Percentiles rank a stretch among this genome's conserved stretches.
Conservation (phyloP, 257 asterid genomes). For the Nicotiana tabacum region DNA sequence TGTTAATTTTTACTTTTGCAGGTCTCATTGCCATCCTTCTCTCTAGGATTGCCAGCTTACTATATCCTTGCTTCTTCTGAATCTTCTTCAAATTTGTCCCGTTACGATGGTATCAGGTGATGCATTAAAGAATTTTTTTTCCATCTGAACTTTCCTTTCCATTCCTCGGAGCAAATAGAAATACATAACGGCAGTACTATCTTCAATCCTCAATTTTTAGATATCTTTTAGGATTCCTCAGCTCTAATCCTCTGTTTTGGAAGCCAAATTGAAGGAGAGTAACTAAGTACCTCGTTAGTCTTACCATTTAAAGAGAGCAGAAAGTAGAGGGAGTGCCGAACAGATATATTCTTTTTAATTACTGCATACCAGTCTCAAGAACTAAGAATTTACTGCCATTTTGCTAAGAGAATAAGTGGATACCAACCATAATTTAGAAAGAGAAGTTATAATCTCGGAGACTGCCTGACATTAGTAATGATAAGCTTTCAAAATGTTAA, state of each 20-base stretch:
- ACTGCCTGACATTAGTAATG: neutral
- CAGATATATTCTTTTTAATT: neutral
- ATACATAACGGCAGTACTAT: neutral
- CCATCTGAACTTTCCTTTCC: neutral
- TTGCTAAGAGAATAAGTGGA: neutral
- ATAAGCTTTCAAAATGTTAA: neutral
- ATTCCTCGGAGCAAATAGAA: neutral
- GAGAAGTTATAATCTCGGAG: neutral
- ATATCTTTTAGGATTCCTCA: neutral
- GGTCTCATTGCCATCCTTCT: slow-evolving; percentile 90
- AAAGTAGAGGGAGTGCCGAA: neutral
- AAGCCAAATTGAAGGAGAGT: neutral
- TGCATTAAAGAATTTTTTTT: neutral
- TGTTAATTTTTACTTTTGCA: slow-evolving; percentile 25
- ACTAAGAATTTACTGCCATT: neutral
- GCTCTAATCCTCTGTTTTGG: neutral
- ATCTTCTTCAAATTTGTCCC: slow-evolving; percentile 95
- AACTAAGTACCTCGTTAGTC: neutral
- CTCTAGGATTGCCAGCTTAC: slow-evolving; percentile 97
- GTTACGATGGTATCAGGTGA: slow-evolving; percentile 93
- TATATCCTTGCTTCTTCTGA: slow-evolving; percentile 92
- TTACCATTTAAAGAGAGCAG: neutral
- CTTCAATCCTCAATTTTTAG: neutral
- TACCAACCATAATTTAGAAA: neutral
- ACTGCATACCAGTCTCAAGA: neutral